Evolutionary conservation across 2,329 filamentous ascomycete genomes (phyloP).

Genomic region (Fusarium protoensiforme): DNA sequence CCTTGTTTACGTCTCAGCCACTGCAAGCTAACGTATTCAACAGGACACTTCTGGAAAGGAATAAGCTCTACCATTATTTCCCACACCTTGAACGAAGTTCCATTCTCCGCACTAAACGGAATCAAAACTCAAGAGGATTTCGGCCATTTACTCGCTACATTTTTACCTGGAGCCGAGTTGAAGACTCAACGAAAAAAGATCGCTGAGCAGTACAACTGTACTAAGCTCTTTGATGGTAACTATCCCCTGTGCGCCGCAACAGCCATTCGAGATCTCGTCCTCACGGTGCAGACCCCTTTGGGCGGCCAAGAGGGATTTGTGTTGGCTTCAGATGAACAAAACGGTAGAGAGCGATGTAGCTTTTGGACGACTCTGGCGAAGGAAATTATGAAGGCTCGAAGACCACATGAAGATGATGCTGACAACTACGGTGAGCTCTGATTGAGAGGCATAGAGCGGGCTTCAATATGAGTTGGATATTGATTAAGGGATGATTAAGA

Average conservation of each 20-base stretch:
- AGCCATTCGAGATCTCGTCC: slow-evolving; percentile 4
- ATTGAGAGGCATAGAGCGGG: not conserved
- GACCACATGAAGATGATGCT: not conserved
- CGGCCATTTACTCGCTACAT: not conserved
- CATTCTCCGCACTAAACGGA: not conserved
- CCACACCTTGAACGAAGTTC: not conserved
- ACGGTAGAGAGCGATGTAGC: not conserved
- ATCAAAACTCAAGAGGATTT: not conserved
- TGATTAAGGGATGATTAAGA: not conserved
- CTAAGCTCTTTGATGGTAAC: not conserved
- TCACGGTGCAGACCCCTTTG: not conserved
- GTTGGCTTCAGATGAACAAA: not conserved
- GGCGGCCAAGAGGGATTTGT: not conserved
- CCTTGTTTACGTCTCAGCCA: not conserved
- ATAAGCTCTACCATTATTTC: slow-evolving; percentile 8
- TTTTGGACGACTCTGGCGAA: not conserved
- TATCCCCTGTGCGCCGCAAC: not conserved
- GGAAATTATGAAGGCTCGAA: not conserved
- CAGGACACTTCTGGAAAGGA: not conserved
- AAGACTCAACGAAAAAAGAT: not conserved
- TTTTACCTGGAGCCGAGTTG: slow-evolving; percentile 2
- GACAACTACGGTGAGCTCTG: not conserved
- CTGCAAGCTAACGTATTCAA: not conserved
- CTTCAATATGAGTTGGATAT: not conserved
- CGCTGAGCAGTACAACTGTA: slow-evolving; percentile 2